phyloP scores from a whole-genome alignment of 2,329 filamentous ascomycete genomes.

The Aspergillus quadrilineatus region DNA sequence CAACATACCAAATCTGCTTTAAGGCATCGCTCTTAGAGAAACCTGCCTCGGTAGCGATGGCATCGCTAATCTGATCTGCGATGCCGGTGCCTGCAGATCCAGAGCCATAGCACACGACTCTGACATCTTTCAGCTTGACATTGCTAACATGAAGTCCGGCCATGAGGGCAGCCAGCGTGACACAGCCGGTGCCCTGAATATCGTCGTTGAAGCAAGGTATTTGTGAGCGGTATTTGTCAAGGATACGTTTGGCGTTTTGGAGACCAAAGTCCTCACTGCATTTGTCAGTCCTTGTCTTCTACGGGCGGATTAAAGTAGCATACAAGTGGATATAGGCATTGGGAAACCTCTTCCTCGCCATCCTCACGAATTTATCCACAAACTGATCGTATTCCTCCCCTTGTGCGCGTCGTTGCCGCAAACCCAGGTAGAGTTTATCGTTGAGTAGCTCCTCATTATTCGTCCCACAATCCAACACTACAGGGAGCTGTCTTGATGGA shows the following conservation, averaged over 20 bases:
- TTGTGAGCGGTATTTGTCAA: conserved; percentile 71
- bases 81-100: conserved; percentile 83
- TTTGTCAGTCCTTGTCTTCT: not conserved
- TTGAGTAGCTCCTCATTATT: conserved; percentile 73
- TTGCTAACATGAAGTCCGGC: conserved; percentile 69
- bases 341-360: conserved; percentile 69
- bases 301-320: conserved; percentile 7
- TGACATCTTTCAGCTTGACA: conserved; percentile 65
- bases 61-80: conserved; percentile 78
- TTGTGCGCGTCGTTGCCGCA: conserved; percentile 64
- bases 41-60: conserved; percentile 67
- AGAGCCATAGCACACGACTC: conserved; percentile 74
- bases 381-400: conserved; percentile 75
- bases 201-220: conserved; percentile 90
- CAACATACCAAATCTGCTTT: conserved; percentile 70
- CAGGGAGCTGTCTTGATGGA: conserved; percentile 72
- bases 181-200: conserved; percentile 83
- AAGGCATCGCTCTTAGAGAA: conserved; percentile 72
- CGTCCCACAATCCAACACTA: conserved; percentile 83
- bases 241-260: conserved; percentile 69
- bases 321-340: conserved; percentile 79
- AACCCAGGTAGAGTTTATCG: conserved; percentile 76
- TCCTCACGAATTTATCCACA: conserved; percentile 70
- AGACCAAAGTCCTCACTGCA: conserved; percentile 75
- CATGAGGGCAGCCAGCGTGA: conserved; percentile 79